These are phyloP conservation scores for Agaricales sp. DNA, from an alignment of 1,284 basidiomycete species.

Conservation along the genomic window DNA sequence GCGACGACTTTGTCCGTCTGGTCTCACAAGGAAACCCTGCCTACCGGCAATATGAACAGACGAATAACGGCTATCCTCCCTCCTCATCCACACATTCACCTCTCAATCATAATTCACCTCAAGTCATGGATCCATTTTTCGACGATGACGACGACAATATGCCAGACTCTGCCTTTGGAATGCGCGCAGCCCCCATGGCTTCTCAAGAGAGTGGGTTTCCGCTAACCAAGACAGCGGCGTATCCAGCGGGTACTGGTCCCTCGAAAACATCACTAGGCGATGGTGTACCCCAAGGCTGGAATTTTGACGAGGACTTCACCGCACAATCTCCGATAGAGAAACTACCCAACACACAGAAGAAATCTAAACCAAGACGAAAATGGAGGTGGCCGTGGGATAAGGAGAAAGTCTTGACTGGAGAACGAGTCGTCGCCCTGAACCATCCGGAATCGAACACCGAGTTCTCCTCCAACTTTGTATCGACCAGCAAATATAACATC, in stretches of 20 bases:
- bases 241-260: slow-evolving; percentile 44
- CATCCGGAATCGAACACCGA: slow-evolving; percentile 61
- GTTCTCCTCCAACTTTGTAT: slow-evolving; percentile 79
- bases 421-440: slow-evolving; percentile 71
- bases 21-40: slow-evolving; percentile 69
- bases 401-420: slow-evolving; percentile 46
- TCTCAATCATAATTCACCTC: slow-evolving; percentile 26
- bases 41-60: slow-evolving; percentile 42
- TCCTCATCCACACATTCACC: slow-evolving; percentile 27
- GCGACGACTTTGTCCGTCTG: slow-evolving; percentile 65
- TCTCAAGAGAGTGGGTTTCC: slow-evolving; percentile 64
- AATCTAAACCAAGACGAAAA: slow-evolving; percentile 23
- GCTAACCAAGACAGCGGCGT: slow-evolving; percentile 43
- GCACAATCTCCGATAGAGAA: slow-evolving; percentile 12
- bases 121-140: slow-evolving; percentile 64
- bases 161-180: slow-evolving; percentile 56
- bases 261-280: slow-evolving; percentile 34
- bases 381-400: slow-evolving; percentile 79
- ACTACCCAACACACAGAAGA: slow-evolving; percentile 15
- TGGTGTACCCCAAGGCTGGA: slow-evolving; percentile 56
- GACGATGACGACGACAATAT: slow-evolving; percentile 66
- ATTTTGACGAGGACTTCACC: slow-evolving; percentile 53
- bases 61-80: slow-evolving; percentile 48
- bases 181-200: slow-evolving; percentile 41
- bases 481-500: slow-evolving; percentile 93